These are phyloP conservation scores for Pythium graminicola DNA, from an alignment of 352 stramenopile genomes.

Conservation along the genomic window DNA sequence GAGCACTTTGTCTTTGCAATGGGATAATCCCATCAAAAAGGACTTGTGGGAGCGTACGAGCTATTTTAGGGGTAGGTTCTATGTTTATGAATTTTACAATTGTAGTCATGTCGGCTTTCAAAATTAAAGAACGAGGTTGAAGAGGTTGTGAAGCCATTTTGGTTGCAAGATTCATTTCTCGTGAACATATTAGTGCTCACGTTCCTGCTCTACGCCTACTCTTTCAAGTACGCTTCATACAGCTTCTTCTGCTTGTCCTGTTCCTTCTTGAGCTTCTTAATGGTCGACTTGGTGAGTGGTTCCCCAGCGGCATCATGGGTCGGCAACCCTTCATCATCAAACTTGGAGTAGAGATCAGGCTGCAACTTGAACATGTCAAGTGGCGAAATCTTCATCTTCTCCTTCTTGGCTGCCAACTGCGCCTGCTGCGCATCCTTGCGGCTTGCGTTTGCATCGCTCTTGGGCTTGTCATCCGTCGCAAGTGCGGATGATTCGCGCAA, in stretches of 20 bases:
- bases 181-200: too few relatives aligned
- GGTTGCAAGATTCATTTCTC: too few relatives aligned
- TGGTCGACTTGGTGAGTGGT: constrained; percentile 67
- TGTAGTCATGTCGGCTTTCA: too few relatives aligned
- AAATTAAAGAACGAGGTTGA: too few relatives aligned
- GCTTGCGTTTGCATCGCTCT: constrained; percentile 39
- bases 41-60: too few relatives aligned
- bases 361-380: constrained; percentile 76
- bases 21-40: too few relatives aligned
- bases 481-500: constrained; percentile 81
- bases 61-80: constrained; percentile 2
- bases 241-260: constrained; percentile 87
- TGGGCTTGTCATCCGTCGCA: constrained; percentile 44
- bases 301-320: constrained; percentile 59
- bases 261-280: constrained; percentile 88
- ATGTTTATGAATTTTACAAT: too few relatives aligned
- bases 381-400: constrained; percentile 88
- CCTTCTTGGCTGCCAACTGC: constrained; percentile 88
- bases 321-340: constrained; percentile 63
- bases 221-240: constrained; percentile 54
- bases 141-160: too few relatives aligned
- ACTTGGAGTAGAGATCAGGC: constrained; percentile 60
- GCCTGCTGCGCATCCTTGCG: constrained; percentile 79
- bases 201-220: constrained; percentile 23
- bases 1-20: too few relatives aligned